These are phyloP conservation scores for Nyssa sinensis DNA, from an alignment of 148 eudicot species.

Conservation along the genomic window DNA sequence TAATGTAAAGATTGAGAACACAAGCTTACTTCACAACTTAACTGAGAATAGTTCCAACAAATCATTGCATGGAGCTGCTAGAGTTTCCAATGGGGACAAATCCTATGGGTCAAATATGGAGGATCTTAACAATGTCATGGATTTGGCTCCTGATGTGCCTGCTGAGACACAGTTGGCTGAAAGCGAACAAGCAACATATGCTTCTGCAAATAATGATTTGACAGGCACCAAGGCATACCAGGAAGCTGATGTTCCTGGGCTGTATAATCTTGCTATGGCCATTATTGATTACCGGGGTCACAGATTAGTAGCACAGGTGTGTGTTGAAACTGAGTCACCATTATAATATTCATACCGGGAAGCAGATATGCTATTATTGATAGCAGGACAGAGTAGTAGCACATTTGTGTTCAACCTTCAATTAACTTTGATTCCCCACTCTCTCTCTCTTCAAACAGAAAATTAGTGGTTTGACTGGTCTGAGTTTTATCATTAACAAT, in stretches of 20 bases:
- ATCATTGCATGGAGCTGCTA: conserved; percentile 24
- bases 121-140: conserved; percentile 32
- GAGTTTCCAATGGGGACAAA: conserved; percentile 38
- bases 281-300: conserved; percentile 96
- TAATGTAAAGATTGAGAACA: conserved; percentile 33
- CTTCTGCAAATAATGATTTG: conserved; percentile 96
- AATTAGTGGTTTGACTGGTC: too few relatives aligned
- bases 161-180: conserved; percentile 75
- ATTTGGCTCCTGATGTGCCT: conserved; percentile 46
- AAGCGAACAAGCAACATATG: conserved; percentile 99
- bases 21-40: conserved; percentile 15
- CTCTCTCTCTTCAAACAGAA: too few relatives aligned
- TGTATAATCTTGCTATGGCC: conserved; percentile 99
- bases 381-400: background rate
- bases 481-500: background rate
- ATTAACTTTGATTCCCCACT: too few relatives aligned
- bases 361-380: conserved; percentile 4
- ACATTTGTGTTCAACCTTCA: too few relatives aligned
- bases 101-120: too few relatives aligned
- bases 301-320: conserved; percentile 97
- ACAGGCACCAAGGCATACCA: conserved; percentile 97
- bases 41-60: conserved; percentile 35
- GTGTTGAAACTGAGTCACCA: conserved; percentile 8
- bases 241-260: conserved; percentile 93
- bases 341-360: background rate